A percentile compares a stretch with the other conserved stretches of the same genome.
Evolutionary conservation across 495 filamentous ascomycete genomes (phyloP).

Genomic region (Pseudevernia furfuracea): DNA sequence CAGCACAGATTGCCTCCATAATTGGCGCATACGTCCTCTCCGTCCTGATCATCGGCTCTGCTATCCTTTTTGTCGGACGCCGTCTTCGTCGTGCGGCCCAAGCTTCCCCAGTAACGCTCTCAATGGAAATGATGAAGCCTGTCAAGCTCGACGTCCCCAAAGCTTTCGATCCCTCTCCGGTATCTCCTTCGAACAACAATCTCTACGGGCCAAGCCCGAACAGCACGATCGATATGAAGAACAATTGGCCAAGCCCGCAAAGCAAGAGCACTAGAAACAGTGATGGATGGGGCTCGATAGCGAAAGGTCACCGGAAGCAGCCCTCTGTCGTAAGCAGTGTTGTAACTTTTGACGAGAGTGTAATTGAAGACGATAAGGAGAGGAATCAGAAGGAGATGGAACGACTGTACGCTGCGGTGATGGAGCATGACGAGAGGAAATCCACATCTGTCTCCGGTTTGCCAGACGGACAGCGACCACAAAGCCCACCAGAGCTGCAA

Average conservation of each 20-base stretch:
- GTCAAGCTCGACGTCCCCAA: conserved; percentile 22
- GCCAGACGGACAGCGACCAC: conserved; percentile 19
- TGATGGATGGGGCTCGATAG: conserved; percentile 39
- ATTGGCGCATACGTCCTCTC: conserved; percentile 71
- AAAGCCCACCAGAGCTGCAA: conserved; percentile 28
- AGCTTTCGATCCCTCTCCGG: conserved; percentile 30
- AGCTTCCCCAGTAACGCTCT: conserved; percentile 43
- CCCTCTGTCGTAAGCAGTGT: conserved; percentile 43
- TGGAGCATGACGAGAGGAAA: conserved; percentile 78
- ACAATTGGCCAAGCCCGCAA: conserved; percentile 37
- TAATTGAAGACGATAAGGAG: conserved; percentile 63
- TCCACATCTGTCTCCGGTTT: conserved; percentile 31
- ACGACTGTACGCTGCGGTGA: conserved; percentile 81
- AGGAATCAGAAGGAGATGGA: conserved; percentile 74
- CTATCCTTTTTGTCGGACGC: conserved; percentile 59
- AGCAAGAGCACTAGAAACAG: conserved; percentile 30
- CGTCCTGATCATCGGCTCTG: conserved; percentile 56
- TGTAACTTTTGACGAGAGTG: conserved; percentile 61
- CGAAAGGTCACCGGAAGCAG: conserved; percentile 33
- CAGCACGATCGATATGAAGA: conserved; percentile 29
- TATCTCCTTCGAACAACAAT: conserved; percentile 26
- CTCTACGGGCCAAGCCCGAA: conserved; percentile 43
- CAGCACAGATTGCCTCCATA: conserved; percentile 69
- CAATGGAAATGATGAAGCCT: conserved; percentile 58
- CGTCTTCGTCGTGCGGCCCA: conserved; percentile 49